These are phyloP conservation scores for Stemphylium vesicarium DNA, from an alignment of 2,329 filamentous ascomycete species.

Conservation along the genomic window DNA sequence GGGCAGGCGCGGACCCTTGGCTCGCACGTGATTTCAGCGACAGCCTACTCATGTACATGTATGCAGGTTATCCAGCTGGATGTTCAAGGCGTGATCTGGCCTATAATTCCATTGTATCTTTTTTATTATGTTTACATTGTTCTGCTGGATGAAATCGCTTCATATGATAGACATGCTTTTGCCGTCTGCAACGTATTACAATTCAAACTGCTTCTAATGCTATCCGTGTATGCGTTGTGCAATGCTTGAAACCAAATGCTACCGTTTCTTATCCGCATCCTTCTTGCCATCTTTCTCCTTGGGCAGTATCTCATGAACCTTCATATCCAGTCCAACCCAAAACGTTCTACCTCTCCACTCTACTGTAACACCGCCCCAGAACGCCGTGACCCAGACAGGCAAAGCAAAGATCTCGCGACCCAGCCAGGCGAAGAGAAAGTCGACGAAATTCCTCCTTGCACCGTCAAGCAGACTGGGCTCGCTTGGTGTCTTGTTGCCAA, in stretches of 20 bases:
- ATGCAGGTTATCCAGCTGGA: no score
- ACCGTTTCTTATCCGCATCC: background rate
- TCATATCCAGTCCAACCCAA: slow-evolving; percentile 82
- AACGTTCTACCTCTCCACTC: slow-evolving; percentile 86
- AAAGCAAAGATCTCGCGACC: slow-evolving; percentile 82
- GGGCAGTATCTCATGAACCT: slow-evolving; percentile 66
- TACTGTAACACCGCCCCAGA: slow-evolving; percentile 85
- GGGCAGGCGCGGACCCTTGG: no score
- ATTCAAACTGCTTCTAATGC: no score
- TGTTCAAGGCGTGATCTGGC: no score
- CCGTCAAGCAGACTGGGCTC: slow-evolving; percentile 34
- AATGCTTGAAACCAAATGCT: background rate
- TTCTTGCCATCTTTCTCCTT: slow-evolving; percentile 14
- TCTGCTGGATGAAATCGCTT: no score
- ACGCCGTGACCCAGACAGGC: slow-evolving; percentile 89
- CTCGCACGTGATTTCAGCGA: no score
- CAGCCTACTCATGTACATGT: no score
- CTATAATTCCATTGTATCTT: no score
- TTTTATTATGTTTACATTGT: no score
- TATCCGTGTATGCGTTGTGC: background rate
- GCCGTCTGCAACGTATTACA: no score
- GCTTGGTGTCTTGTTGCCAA: slow-evolving; percentile 16
- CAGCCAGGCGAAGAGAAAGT: slow-evolving; percentile 85
- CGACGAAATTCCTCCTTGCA: slow-evolving; percentile 63
- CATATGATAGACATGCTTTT: no score